A percentile compares a stretch with the other conserved stretches of the same genome.
These are phyloP conservation scores for Bruguiera hainesii DNA, from an alignment of 441 rosid genomes.

Conservation along the genomic window DNA sequence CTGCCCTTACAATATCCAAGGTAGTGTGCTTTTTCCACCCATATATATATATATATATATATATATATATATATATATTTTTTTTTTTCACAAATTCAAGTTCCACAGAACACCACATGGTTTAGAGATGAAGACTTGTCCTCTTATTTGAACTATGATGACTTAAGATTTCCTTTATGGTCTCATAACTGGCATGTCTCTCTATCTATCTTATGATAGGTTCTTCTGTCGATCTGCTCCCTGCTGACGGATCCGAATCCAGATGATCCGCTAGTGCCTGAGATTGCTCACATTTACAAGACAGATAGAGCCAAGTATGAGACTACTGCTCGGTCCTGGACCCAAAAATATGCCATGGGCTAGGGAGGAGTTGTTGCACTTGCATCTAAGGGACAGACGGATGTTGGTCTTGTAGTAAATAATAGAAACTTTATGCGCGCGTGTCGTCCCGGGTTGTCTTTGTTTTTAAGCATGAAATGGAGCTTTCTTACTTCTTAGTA, in stretches of 20 bases:
- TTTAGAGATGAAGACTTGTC: too few species aligned
- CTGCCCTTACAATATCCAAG: conserved; percentile 82
- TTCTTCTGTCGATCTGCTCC: conserved; percentile 77
- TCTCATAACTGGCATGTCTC: not conserved
- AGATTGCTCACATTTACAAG: conserved; percentile 83
- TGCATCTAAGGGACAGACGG: not conserved
- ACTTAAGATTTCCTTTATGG: not conserved
- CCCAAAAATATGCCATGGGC: conserved; percentile 85
- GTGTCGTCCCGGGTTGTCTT: not conserved
- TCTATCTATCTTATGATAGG: conserved; percentile 33
- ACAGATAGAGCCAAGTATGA: conserved; percentile 76
- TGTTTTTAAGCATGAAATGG: conserved; percentile 1
- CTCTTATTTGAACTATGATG: not conserved
- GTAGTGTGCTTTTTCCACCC: conserved; percentile 22
- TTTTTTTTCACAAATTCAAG: not conserved
- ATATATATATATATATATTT: not conserved
- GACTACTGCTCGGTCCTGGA: conserved; percentile 75
- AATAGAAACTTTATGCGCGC: conserved; percentile 16
- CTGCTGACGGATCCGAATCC: conserved; percentile 86
- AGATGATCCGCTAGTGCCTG: conserved; percentile 85
- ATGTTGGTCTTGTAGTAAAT: conserved; percentile 28
- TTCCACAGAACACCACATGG: too few species aligned
- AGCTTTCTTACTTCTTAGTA: not conserved
- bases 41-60: not conserved
- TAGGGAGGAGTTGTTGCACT: conserved; percentile 15